phyloP scores from a whole-genome alignment of 2,329 filamentous ascomycete species.

The Penicillium sp. region DNA sequence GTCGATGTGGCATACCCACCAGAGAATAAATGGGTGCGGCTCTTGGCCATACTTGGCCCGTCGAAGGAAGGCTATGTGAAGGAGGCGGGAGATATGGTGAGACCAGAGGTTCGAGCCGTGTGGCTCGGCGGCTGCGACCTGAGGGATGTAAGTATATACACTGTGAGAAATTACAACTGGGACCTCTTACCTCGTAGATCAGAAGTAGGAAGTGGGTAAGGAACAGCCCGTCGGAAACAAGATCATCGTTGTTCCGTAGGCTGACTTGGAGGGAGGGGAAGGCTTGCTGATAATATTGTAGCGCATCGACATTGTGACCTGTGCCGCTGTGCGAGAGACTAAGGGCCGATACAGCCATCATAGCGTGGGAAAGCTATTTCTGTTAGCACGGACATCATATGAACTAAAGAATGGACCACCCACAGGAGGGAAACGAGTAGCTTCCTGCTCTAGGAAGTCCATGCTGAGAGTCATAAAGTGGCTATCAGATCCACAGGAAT shows the following conservation, averaged over 20 bases:
- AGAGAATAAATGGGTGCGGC: slow-evolving; percentile 51
- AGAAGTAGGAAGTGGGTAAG: slow-evolving; percentile 57
- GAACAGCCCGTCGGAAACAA: slow-evolving; percentile 57
- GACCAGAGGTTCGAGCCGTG: slow-evolving; percentile 53
- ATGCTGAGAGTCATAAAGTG: slow-evolving; percentile 31
- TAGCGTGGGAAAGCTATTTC: slow-evolving; percentile 54
- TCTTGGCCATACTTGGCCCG: slow-evolving; percentile 46
- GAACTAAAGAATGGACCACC: slow-evolving; percentile 25
- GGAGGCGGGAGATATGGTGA: slow-evolving; percentile 52
- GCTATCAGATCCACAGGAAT: slow-evolving; percentile 17
- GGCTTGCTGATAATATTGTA: slow-evolving; percentile 56
- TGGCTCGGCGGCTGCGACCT: slow-evolving; percentile 48
- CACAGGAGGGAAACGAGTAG: slow-evolving; percentile 52
- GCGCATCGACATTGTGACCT: slow-evolving; percentile 47
- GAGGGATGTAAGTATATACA: slow-evolving; percentile 11
- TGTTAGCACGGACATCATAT: slow-evolving; percentile 1
- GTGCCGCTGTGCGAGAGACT: slow-evolving; percentile 49
- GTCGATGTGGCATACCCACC: slow-evolving; percentile 55
- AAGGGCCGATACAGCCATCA: slow-evolving; percentile 57
- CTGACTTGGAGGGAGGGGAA: slow-evolving; percentile 48
- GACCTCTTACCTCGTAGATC: slow-evolving; percentile 51
- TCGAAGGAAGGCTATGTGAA: slow-evolving; percentile 50
- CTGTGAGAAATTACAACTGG: neutral
- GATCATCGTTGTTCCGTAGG: slow-evolving; percentile 47
- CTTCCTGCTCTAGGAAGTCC: slow-evolving; percentile 48